These are phyloP conservation scores for Panaeolus cyanescens DNA, from an alignment of 768 basidiomycete species.

Conservation along the genomic window DNA sequence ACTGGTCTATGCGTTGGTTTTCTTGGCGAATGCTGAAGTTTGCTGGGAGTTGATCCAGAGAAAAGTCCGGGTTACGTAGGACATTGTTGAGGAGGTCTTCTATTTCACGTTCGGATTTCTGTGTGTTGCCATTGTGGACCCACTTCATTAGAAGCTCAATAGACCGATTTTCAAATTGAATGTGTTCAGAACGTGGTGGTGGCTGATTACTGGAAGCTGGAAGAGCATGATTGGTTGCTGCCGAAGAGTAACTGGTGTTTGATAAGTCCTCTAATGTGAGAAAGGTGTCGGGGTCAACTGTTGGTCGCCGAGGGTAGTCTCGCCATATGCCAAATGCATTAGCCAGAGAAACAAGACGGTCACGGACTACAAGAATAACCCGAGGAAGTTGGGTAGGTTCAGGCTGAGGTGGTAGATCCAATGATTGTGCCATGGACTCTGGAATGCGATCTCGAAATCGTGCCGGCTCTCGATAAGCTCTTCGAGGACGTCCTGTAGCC, in stretches of 20 bases:
- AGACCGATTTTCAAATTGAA: not conserved
- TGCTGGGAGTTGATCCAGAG: conserved; percentile 6
- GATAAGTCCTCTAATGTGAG: conserved; percentile 17
- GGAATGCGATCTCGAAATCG: not conserved
- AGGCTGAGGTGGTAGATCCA: not conserved
- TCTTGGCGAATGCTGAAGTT: conserved; percentile 12
- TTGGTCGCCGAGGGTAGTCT: conserved; percentile 20
- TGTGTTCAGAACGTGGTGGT: conserved; percentile 8
- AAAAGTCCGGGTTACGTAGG: conserved; percentile 16
- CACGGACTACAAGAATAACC: not conserved
- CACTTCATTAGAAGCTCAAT: conserved; percentile 22
- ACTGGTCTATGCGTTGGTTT: conserved; percentile 13
- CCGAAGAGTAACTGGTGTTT: conserved; percentile 4
- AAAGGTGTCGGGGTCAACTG: conserved; percentile 22
- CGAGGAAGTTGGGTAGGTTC: not conserved
- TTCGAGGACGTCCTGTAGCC: no score
- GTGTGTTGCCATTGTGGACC: conserved; percentile 17
- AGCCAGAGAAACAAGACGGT: not conserved
- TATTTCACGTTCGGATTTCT: conserved; percentile 13
- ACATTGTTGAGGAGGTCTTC: conserved; percentile 19
- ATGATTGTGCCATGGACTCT: not conserved
- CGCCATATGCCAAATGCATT: conserved; percentile 20
- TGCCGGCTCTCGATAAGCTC: not conserved
- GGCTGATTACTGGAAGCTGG: not conserved
- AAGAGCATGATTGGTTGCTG: not conserved